phyloP scores from a whole-genome alignment of 352 stramenopile species.

The Pythium inflatum region DNA sequence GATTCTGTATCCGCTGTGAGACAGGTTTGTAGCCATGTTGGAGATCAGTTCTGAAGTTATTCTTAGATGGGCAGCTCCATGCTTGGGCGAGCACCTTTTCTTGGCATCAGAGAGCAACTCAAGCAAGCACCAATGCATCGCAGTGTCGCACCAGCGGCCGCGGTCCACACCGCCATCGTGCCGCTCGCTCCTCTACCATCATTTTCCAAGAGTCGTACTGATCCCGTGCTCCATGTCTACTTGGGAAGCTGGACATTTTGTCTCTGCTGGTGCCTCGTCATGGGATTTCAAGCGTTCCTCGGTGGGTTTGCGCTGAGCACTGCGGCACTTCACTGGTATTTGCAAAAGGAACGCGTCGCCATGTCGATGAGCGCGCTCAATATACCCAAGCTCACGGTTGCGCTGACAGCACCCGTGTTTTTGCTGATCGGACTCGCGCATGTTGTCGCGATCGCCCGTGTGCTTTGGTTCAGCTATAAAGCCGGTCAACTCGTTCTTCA shows the following conservation, averaged over 20 bases:
- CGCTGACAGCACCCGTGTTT: constrained; percentile 10
- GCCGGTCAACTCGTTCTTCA: constrained; percentile 1
- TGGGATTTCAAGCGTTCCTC: constrained; percentile 6
- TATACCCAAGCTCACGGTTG: background rate
- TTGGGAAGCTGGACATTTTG: background rate
- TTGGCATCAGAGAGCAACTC: too few relatives aligned
- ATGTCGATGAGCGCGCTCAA: background rate
- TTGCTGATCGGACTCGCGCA: constrained; percentile 17
- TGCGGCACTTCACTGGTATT: constrained; percentile 11
- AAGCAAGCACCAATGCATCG: too few relatives aligned
- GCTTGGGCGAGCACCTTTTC: too few relatives aligned
- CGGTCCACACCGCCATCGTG: too few relatives aligned
- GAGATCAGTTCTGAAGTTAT: too few relatives aligned
- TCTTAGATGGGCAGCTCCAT: too few relatives aligned
- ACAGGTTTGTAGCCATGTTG: too few relatives aligned
- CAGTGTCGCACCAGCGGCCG: too few relatives aligned
- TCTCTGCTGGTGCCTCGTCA: constrained; percentile 17
- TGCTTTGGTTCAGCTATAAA: background rate
- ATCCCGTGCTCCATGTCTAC: background rate
- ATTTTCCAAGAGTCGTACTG: background rate
- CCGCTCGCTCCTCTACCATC: too few relatives aligned
- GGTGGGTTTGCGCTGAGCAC: background rate
- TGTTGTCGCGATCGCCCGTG: background rate
- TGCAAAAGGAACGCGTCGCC: background rate
- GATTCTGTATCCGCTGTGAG: too few relatives aligned